Evolutionary conservation across 305 asterid species (phyloP), one percentile per base, ranked within the genome.

Genomic region (Fraxinus latifolia): DNA sequence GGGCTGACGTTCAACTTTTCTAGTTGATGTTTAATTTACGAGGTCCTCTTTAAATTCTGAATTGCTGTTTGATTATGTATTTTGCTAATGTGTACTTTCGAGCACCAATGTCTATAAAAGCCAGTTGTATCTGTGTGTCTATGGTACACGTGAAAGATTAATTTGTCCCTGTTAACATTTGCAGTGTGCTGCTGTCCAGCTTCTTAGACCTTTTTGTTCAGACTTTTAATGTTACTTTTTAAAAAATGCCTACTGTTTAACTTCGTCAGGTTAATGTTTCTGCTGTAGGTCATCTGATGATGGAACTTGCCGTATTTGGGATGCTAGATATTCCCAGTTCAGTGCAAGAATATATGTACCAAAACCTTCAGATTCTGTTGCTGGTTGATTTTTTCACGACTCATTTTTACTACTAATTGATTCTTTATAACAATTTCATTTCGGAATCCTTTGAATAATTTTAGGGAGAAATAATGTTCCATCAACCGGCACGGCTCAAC

Each of bases 241-340:
- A 70, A 76, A 21, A 27, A 32, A 44, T 19, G 53, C 5, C 12
- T 25, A 19, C 36, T 14, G 8, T 21, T 7, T 62, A 9, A 62
- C 27, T 39, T 80, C 27, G 34, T 27, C 7, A 47, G 67, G 21
- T 85, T 65, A 29, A 6, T 84, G 73, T 65, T 80, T 82, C 71
- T 82, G 58, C 68, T 82, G 80, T 83, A 95, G 98, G 88, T 95
- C 98, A 83, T 95, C 98, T 60, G 98, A 95, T 87, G 98, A 95
- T 89, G 98, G 98, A 84, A 89, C 97, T 85, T 95, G 98, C 83
- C 95, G 98, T 81, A 90, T 95, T 79, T 95, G 98, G 98, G 98
- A 95, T 90, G 97, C 97, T 87, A 92, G 97, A 87, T 87, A 90
- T 86, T 93, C 98, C 80, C 95, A 92, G 78, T 83, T 82, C 74